Percentiles rank a stretch among this genome's conserved stretches.
phyloP scores from a whole-genome alignment of 2,329 filamentous ascomycete genomes.

The Talaromyces amestolkiae region DNA sequence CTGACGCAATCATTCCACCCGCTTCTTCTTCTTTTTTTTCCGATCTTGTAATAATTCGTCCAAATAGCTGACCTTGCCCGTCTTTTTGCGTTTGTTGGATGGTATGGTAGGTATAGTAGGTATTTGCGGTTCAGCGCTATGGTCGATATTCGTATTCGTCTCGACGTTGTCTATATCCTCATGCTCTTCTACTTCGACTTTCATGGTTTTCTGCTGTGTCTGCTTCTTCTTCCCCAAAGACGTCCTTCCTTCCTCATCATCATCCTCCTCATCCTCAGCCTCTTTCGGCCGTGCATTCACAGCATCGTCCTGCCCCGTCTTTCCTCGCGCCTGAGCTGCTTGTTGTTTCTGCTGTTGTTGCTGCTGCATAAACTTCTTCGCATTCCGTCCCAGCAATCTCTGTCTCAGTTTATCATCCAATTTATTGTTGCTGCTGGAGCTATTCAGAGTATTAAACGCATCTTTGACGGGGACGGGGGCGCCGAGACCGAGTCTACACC shows the following conservation, averaged over 20 bases:
- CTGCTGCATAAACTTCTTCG: conserved; percentile 43
- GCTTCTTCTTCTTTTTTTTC: conserved; percentile 43
- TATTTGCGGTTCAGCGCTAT: not conserved
- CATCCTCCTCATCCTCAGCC: conserved; percentile 29
- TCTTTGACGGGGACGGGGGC: conserved; percentile 41
- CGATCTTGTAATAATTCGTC: conserved; percentile 52
- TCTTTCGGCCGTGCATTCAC: not conserved
- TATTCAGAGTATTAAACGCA: conserved; percentile 28
- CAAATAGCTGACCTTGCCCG: conserved; percentile 47
- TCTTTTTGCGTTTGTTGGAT: conserved; percentile 15
- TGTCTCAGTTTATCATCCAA: conserved; percentile 47
- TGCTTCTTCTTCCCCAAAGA: conserved; percentile 27
- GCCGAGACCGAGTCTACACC: conserved; percentile 47
- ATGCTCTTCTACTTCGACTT: not conserved
- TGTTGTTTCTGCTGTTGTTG: conserved; percentile 34
- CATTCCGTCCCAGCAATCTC: conserved; percentile 46
- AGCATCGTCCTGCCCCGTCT: conserved; percentile 1
- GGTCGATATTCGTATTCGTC: not conserved
- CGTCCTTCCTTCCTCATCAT: conserved; percentile 45
- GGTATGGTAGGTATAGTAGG: not conserved
- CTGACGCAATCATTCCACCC: not conserved
- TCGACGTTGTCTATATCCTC: not conserved
- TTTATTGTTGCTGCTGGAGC: conserved; percentile 39
- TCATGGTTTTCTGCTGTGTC: not conserved
- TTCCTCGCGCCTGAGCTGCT: conserved; percentile 1